Base-by-base conservation (phyloP, 768 basidiomycete species). In the Lactarius hengduanensis region DNA sequence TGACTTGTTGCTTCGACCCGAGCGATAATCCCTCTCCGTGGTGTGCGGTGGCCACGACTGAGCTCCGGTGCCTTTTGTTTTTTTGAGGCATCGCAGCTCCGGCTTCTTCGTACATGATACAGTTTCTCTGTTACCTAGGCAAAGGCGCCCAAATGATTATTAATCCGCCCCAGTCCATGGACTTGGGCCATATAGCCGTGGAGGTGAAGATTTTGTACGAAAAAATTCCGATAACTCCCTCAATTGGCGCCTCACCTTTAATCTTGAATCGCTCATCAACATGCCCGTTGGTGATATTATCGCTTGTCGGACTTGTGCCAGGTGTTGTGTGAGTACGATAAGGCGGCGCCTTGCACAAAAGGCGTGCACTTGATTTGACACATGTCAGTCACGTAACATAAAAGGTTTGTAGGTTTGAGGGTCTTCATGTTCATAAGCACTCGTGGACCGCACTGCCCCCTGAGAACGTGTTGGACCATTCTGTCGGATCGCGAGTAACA, bases 371-470 rank as follows among this genome's bases (percentile, higher is more conserved):
- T 45, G 47, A 40, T 38, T 47, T 56, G 26, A 56, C 34, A 56
- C 34, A 20, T 32, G 60, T n/a, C 22, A 53, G 38, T 67, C 61
- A 67, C 66, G 66, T 67, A 67, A 67, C 22, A 40, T 10, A 36
- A 50, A 57, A 63, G 30, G 30, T 30, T 30, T 30, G 30, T 30
- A 59, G 59, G 47, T 41, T 65, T 43, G 34, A 43, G 57, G 61
- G 61, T 50, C n/a, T 66, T 66, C 65, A 66, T 50, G 16, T 66
- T 66, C 65, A 66, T 66, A 36, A 28, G 59, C 50, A 50, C 26
- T 43, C 47, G 20, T 41, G 50, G 22, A n/a, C 30, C 58, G 50
- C 53, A 34, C 54, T 34, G 50, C 38, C 66, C 55, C 66, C 66
- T 59, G 57, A 66, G 47, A 40, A n/a, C 22, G 8, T 32, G 40